phyloP scores from a whole-genome alignment of 2,329 filamentous ascomycete species.

The Fusarium poae region DNA sequence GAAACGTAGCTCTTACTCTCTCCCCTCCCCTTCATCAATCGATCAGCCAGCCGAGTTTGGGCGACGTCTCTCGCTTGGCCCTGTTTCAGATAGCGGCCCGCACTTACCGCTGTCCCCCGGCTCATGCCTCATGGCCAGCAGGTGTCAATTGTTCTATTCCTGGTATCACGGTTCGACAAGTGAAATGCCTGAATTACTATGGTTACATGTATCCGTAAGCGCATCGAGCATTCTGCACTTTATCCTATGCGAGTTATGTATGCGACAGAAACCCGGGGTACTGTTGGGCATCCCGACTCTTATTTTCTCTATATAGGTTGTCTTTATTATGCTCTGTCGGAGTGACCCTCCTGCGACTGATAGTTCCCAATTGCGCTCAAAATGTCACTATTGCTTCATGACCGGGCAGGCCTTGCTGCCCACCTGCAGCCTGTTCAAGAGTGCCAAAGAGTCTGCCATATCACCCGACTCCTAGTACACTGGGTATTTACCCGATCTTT shows the following conservation, averaged over 20 bases:
- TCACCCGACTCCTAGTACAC: slow-evolving; percentile 28
- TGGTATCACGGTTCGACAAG: not conserved
- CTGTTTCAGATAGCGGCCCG: slow-evolving; percentile 27
- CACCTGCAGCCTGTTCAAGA: slow-evolving; percentile 25
- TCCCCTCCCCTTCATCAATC: slow-evolving; percentile 7
- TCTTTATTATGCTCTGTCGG: slow-evolving; percentile 32
- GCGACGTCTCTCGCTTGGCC: slow-evolving; percentile 15
- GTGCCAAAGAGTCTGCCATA: slow-evolving; percentile 22
- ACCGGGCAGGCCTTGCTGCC: slow-evolving; percentile 13
- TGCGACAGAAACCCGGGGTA: slow-evolving; percentile 1
- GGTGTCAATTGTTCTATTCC: not conserved
- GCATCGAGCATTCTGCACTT: not conserved
- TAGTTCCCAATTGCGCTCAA: slow-evolving; percentile 38
- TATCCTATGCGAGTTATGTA: not conserved
- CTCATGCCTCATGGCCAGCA: not conserved
- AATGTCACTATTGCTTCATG: slow-evolving; percentile 35
- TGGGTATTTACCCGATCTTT: slow-evolving; percentile 40
- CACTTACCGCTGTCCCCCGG: slow-evolving; percentile 7
- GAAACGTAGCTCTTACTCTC: slow-evolving; percentile 31
- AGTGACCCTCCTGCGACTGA: slow-evolving; percentile 29
- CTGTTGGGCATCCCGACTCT: slow-evolving; percentile 31
- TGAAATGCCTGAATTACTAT: not conserved
- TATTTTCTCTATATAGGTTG: slow-evolving; percentile 42
- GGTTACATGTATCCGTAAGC: not conserved
- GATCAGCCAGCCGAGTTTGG: slow-evolving; percentile 10